These are phyloP conservation scores for Obelidium mucronatum DNA, from an alignment of 192 early-diverging fungal species.

Conservation along the genomic window DNA sequence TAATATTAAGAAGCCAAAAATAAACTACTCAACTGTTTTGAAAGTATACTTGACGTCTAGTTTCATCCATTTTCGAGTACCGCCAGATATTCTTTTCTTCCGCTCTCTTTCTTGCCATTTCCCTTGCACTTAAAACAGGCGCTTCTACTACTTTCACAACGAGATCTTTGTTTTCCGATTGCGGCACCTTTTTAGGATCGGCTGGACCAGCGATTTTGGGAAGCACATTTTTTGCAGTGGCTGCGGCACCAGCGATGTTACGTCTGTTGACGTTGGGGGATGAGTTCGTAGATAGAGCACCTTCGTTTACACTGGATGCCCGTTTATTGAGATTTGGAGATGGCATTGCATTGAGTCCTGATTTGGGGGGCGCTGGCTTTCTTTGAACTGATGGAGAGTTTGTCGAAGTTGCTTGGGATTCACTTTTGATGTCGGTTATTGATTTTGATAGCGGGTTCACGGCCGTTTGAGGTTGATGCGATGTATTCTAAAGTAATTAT, in stretches of 20 bases:
- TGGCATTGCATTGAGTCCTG: not conserved
- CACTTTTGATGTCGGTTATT: not conserved
- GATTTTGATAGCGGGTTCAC: not conserved
- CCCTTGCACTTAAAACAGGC: not conserved
- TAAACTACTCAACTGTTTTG: constrained; percentile 20
- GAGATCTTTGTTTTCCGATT: not conserved
- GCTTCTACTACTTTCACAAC: not conserved
- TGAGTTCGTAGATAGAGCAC: not conserved
- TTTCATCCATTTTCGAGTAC: constrained; percentile 37
- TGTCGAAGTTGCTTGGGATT: not conserved
- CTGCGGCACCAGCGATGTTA: not conserved
- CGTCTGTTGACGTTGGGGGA: not conserved
- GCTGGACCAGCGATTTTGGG: constrained; percentile 10
- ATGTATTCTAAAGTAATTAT: not conserved
- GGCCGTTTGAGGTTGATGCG: too few species aligned
- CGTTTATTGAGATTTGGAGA: not conserved
- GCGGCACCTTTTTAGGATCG: not conserved
- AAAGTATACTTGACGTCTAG: constrained; percentile 1
- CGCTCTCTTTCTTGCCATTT: constrained; percentile 6
- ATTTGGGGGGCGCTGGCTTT: not conserved
- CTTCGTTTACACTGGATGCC: too few species aligned
- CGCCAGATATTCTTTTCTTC: constrained; percentile 32
- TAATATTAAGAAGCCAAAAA: not conserved
- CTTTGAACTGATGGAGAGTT: not conserved
- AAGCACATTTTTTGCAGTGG: not conserved